Conservation (phyloP, 139 green algal species). For the Closterium sp. region DNA sequence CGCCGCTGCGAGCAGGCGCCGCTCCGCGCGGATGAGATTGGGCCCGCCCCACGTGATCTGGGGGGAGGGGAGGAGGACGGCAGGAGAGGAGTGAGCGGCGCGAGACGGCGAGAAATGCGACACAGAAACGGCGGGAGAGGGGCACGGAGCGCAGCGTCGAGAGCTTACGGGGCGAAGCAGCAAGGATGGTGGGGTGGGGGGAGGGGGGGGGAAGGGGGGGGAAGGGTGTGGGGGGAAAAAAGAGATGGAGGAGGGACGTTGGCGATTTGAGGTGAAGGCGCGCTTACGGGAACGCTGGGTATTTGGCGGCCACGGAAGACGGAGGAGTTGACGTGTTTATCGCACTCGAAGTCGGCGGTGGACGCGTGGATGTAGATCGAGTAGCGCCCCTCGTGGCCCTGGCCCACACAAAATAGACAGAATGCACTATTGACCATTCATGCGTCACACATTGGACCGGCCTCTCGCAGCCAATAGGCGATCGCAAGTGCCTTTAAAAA, state of each 20-base stretch:
- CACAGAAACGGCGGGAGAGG: too few species aligned
- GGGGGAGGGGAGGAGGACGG: neutral
- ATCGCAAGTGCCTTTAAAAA: neutral
- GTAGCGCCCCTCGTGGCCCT: constrained; percentile 25
- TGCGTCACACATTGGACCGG: neutral
- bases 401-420: neutral
- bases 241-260: neutral
- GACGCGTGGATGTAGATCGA: constrained; percentile 35
- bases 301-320: constrained; percentile 31
- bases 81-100: neutral
- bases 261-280: neutral
- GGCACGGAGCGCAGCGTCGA: too few species aligned
- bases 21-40: constrained; percentile 23
- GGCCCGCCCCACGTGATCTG: constrained; percentile 31
- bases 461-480: neutral
- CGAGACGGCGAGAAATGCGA: too few species aligned
- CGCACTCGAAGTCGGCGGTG: constrained; percentile 16
- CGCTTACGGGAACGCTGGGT: constrained; percentile 18
- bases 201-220: neutral
- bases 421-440: neutral
- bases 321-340: constrained; percentile 2
- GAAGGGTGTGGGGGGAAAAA: neutral
- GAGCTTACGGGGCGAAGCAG: neutral
- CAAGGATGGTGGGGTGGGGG: neutral
- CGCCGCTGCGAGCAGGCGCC: constrained; percentile 20